Evolutionary conservation across 2,329 filamentous ascomycete species (phyloP).

Genomic region (Fusarium sp.): DNA sequence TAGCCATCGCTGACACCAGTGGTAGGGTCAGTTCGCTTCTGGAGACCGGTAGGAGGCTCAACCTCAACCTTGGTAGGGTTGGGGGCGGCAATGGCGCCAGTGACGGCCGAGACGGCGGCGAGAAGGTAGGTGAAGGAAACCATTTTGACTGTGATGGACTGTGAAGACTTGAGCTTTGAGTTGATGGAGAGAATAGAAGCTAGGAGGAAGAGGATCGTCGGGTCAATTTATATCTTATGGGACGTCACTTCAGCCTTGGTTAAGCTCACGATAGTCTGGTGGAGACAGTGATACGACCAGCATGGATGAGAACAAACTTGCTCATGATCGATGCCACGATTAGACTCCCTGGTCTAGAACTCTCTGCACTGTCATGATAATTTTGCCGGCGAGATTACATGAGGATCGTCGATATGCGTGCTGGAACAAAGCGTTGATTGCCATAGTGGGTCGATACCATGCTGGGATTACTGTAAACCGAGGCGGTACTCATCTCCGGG

Average conservation of each 20-base stretch:
- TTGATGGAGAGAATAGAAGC: background rate
- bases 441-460: conserved; percentile 13
- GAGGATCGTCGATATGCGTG: background rate
- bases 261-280: background rate
- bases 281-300: conserved; percentile 6
- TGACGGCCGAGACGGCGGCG: conserved; percentile 32
- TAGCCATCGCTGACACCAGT: conserved; percentile 52
- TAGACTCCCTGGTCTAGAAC: background rate
- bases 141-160: conserved; percentile 25
- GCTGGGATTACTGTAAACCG: background rate
- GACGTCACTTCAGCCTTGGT: background rate
- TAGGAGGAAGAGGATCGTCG: background rate
- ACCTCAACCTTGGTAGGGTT: conserved; percentile 14
- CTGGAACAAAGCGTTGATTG: background rate
- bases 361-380: background rate
- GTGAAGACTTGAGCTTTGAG: background rate
- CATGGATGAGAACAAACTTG: conserved; percentile 1
- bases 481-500: conserved; percentile 25
- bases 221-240: conserved; percentile 25
- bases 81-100: conserved; percentile 37
- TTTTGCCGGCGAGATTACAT: conserved; percentile 28
- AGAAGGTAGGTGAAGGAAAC: conserved; percentile 40
- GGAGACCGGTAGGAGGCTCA: conserved; percentile 40
- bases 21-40: conserved; percentile 50
- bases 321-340: conserved; percentile 1